phyloP scores from a whole-genome alignment of 305 asterid genomes.

The Euphrasia arctica region DNA sequence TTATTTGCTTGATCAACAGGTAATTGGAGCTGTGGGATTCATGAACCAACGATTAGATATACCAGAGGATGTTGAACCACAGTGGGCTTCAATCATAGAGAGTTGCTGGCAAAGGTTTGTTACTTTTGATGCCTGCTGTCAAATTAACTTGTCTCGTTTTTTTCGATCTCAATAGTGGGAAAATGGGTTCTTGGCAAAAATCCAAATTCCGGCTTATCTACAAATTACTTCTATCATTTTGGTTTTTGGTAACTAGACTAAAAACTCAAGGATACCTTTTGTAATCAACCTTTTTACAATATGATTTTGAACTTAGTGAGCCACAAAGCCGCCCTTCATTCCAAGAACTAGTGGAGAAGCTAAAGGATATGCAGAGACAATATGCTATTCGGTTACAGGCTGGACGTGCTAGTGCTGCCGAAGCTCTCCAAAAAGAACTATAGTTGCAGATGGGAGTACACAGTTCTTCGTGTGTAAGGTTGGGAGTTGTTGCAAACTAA shows the following conservation, averaged over 20 bases:
- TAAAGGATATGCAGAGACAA: constrained; percentile 65
- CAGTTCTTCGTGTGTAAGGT: background rate
- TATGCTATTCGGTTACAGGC: constrained; percentile 53
- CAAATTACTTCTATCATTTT: background rate
- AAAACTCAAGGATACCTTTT: background rate
- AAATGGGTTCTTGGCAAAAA: no score
- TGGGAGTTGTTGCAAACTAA: background rate
- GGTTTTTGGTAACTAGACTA: background rate
- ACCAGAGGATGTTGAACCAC: constrained; percentile 71
- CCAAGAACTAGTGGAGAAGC: constrained; percentile 74
- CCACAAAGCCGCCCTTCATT: constrained; percentile 72
- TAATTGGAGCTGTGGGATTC: constrained; percentile 95
- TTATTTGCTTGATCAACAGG: constrained; percentile 39
- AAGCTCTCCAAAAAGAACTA: constrained; percentile 43
- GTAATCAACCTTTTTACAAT: background rate
- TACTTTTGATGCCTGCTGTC: constrained; percentile 1
- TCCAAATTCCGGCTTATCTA: no score
- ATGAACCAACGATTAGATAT: constrained; percentile 88
- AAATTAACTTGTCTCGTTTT: background rate
- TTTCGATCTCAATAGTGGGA: background rate
- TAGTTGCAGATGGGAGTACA: constrained; percentile 24
- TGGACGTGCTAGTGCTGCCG: constrained; percentile 41
- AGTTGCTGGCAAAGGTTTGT: constrained; percentile 85
- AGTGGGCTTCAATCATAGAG: constrained; percentile 78
- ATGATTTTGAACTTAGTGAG: constrained; percentile 36